Conservation (phyloP, 192 early-diverging fungal genomes). For the Dissophora globulifera region DNA sequence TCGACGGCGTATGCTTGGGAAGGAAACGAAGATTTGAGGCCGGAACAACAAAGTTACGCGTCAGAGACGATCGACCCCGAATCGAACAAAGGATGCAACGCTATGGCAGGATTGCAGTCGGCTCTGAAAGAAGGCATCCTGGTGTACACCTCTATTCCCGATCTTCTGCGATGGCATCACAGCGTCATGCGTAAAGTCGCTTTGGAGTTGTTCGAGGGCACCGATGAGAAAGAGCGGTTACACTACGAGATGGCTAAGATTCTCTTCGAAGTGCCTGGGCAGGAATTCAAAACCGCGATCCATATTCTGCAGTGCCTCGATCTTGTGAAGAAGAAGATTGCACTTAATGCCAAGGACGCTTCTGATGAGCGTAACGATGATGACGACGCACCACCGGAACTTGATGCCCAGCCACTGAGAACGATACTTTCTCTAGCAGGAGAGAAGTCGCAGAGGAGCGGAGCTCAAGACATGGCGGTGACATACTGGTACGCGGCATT, state of each 20-base stretch:
- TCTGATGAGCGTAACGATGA: neutral
- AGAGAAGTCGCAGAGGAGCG: conserved; percentile 50
- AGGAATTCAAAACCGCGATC: conserved; percentile 34
- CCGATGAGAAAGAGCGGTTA: conserved; percentile 36
- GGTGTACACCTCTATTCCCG: conserved; percentile 31
- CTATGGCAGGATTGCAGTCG: conserved; percentile 46
- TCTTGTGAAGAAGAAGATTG: conserved; percentile 25
- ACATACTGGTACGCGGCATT: conserved; percentile 38
- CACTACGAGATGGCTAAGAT: conserved; percentile 48
- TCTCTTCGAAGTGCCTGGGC: conserved; percentile 11
- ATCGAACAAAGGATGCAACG: conserved; percentile 21
- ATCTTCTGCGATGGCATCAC: conserved; percentile 34
- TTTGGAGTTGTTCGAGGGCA: conserved; percentile 24
- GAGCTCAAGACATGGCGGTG: conserved; percentile 40
- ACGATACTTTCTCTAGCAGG: conserved; percentile 27
- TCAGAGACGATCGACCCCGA: neutral
- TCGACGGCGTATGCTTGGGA: conserved; percentile 32
- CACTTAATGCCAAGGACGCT: neutral
- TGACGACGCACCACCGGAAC: neutral
- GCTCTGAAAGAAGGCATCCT: conserved; percentile 37
- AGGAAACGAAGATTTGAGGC: neutral
- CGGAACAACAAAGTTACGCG: neutral
- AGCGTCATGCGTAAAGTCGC: conserved; percentile 42
- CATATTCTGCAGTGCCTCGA: conserved; percentile 34
- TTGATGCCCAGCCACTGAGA: conserved; percentile 18